Evolutionary conservation across 305 asterid species (phyloP).

Genomic region (Solanum hybrid): DNA sequence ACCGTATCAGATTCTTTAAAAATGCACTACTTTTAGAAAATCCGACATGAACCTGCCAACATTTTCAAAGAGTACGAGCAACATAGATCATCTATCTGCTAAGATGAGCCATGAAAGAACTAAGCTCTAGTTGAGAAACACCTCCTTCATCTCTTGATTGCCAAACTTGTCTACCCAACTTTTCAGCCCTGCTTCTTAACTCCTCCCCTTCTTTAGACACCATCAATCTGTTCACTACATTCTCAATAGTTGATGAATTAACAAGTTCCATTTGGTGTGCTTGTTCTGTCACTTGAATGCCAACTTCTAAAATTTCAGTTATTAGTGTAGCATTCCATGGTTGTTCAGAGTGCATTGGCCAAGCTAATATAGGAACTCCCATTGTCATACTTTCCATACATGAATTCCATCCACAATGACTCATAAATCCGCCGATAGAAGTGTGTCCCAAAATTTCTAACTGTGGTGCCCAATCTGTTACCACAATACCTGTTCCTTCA

Average conservation of each 20-base stretch:
- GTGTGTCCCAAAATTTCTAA: constrained; percentile 28
- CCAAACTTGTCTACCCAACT: constrained; percentile 25
- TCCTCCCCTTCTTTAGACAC: constrained; percentile 24
- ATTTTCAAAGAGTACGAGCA: background rate
- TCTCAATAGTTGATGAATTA: constrained; percentile 16
- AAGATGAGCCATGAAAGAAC: constrained; percentile 18
- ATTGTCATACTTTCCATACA: constrained; percentile 40
- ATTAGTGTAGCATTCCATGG: constrained; percentile 42
- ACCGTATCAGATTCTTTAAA: background rate
- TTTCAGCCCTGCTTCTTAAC: constrained; percentile 31
- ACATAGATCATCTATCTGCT: background rate
- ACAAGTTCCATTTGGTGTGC: constrained; percentile 14
- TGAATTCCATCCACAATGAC: constrained; percentile 58
- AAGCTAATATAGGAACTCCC: constrained; percentile 52
- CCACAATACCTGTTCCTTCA: constrained; percentile 21
- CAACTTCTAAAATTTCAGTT: constrained; percentile 18
- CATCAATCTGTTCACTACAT: constrained; percentile 34
- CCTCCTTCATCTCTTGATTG: constrained; percentile 21
- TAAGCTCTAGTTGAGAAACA: constrained; percentile 11
- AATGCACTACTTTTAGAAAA: background rate
- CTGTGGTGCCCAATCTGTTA: constrained; percentile 55
- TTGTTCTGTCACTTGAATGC: constrained; percentile 30
- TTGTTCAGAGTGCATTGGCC: constrained; percentile 79
- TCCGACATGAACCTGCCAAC: fast-evolving
- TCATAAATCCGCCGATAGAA: constrained; percentile 39